Evolutionary conservation across 768 basidiomycete genomes (phyloP).

Genomic region (Crucibulum laeve): DNA sequence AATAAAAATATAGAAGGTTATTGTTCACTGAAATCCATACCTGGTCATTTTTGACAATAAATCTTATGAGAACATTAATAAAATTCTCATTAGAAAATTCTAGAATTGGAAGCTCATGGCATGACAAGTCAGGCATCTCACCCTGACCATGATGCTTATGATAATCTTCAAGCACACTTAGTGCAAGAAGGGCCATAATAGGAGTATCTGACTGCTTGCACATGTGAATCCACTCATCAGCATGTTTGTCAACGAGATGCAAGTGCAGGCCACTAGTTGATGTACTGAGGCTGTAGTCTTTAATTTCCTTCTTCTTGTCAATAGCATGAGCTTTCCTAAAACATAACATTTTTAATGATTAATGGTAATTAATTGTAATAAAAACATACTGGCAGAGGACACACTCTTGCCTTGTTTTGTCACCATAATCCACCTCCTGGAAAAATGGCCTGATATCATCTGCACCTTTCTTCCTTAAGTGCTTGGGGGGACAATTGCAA

Average conservation of each 20-base stretch:
- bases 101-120: background rate
- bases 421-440: no score
- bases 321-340: no score
- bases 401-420: no score
- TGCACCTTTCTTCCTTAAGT: no score
- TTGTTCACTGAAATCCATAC: slow-evolving; percentile 10
- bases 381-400: no score
- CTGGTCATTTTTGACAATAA: slow-evolving; percentile 24
- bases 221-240: slow-evolving; percentile 13
- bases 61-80: slow-evolving; percentile 21
- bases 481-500: no score
- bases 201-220: slow-evolving; percentile 15
- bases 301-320: background rate
- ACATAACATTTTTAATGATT: no score
- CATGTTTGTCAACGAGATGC: slow-evolving; percentile 8
- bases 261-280: slow-evolving; percentile 5
- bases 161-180: slow-evolving; percentile 8
- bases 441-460: no score
- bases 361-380: no score
- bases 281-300: slow-evolving; percentile 2
- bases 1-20: slow-evolving; percentile 12
- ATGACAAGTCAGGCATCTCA: background rate
- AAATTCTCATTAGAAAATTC: slow-evolving; percentile 18
- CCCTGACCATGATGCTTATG: slow-evolving; percentile 1
- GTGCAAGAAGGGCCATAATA: slow-evolving; percentile 13